Percentiles rank a stretch among this genome's conserved stretches.
These are phyloP conservation scores for Cyclotella kingstonii DNA, from an alignment of 108 stramenopile genomes.

Conservation along the genomic window DNA sequence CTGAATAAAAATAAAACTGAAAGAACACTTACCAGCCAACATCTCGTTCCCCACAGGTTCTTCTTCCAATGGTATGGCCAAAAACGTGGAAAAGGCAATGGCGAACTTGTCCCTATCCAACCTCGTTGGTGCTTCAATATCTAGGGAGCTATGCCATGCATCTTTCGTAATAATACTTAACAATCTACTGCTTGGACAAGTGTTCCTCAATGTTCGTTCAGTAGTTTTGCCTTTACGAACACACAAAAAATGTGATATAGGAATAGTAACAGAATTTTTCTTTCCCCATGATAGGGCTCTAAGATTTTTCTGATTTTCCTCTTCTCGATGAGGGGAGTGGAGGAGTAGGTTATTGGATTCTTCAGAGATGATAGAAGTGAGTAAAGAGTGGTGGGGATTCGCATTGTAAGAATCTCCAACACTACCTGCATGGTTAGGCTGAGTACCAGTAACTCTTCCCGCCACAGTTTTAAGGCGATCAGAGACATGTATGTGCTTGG, in stretches of 20 bases:
- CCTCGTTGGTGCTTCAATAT: conserved; percentile 85
- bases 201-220: conserved; percentile 65
- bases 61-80: conserved; percentile 64
- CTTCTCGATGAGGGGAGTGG: not conserved
- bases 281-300: conserved; percentile 79
- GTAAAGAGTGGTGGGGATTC: not conserved
- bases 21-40: not conserved
- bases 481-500: not conserved
- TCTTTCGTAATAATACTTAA: conserved; percentile 65
- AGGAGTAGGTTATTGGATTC: conserved; percentile 4
- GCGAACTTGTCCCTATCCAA: conserved; percentile 89
- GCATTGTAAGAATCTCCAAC: not conserved
- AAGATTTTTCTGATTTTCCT: conserved; percentile 1
- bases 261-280: conserved; percentile 71
- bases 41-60: conserved; percentile 12
- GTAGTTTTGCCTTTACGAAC: conserved; percentile 85
- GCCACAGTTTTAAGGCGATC: not conserved
- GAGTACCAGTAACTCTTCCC: not conserved
- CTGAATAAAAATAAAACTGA: too few relatives aligned
- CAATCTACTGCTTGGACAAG: conserved; percentile 49
- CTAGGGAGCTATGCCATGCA: conserved; percentile 49
- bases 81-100: conserved; percentile 74
- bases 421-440: not conserved
- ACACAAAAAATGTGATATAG: conserved; percentile 57
- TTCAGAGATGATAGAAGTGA: not conserved